Percentiles rank a stretch among this genome's conserved stretches.
Evolutionary conservation across 179 eudicot species (phyloP).

Genomic region (Monotropa hypopitys): DNA sequence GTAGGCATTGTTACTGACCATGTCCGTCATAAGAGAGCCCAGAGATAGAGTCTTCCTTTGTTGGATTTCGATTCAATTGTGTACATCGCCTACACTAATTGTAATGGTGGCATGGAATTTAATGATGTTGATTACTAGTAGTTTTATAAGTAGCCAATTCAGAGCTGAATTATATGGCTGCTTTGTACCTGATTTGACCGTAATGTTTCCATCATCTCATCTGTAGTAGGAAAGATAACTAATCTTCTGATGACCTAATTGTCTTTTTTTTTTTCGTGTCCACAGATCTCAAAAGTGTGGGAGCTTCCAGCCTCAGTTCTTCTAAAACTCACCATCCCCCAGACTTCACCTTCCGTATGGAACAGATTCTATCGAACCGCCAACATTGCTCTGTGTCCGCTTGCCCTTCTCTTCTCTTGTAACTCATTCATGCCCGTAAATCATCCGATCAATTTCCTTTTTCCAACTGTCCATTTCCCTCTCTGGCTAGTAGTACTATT

Average conservation of each 20-base stretch:
- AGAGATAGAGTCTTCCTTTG: background rate
- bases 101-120: background rate
- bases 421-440: conserved; percentile 64
- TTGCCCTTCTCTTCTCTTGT: conserved; percentile 74
- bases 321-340: conserved; percentile 76
- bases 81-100: background rate
- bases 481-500: conserved; percentile 59
- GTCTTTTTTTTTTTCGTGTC: conserved; percentile 9
- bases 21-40: background rate
- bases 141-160: background rate
- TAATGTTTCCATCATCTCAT: background rate
- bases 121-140: background rate
- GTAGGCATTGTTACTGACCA: background rate
- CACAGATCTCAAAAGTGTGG: conserved; percentile 67
- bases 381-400: conserved; percentile 81
- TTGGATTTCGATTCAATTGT: background rate
- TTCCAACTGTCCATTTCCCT: conserved; percentile 54
- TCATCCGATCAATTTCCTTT: conserved; percentile 53
- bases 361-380: conserved; percentile 76
- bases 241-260: background rate
- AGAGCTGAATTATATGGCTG: background rate
- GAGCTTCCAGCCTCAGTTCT: conserved; percentile 58
- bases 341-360: conserved; percentile 64
- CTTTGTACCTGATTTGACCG: background rate
- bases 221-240: background rate